A percentile compares a stretch with the other conserved stretches of the same genome.
Conservation (phyloP, 1,284 basidiomycete species). For the Grifola frondosa region DNA sequence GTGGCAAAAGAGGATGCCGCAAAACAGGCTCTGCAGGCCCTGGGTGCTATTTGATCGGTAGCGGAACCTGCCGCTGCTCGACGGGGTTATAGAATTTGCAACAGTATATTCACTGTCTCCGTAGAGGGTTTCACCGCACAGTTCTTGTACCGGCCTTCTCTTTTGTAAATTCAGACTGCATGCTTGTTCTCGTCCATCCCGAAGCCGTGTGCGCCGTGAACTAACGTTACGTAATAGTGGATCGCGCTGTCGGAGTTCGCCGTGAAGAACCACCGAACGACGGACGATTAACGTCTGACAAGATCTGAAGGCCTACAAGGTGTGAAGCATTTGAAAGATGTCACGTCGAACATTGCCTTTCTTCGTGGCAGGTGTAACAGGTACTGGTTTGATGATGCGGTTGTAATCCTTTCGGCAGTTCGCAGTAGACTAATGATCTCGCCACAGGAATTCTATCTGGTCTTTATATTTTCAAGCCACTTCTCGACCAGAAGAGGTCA, state of each 20-base stretch:
- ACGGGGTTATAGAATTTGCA: constrained; percentile 33
- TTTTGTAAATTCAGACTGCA: too few relatives aligned
- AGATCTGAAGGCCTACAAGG: too few relatives aligned
- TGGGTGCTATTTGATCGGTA: constrained; percentile 13
- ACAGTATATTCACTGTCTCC: too few relatives aligned
- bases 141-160: too few relatives aligned
- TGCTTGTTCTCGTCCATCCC: too few relatives aligned
- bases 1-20: constrained; percentile 58
- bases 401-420: constrained; percentile 1
- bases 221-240: too few relatives aligned
- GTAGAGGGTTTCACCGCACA: too few relatives aligned
- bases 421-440: constrained; percentile 6
- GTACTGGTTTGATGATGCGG: constrained; percentile 19
- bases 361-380: constrained; percentile 32
- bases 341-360: constrained; percentile 29
- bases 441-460: constrained; percentile 57
- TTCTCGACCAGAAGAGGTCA: constrained; percentile 28
- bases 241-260: too few relatives aligned
- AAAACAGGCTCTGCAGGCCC: constrained; percentile 36
- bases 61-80: too few relatives aligned
- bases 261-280: too few relatives aligned
- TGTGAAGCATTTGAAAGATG: constrained; percentile 15
- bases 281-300: too few relatives aligned
- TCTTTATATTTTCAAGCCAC: constrained; percentile 53
- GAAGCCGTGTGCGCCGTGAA: too few relatives aligned